A percentile compares a stretch with the other conserved stretches of the same genome.
Conservation (phyloP, 441 rosid species). For the Croton setiger region DNA sequence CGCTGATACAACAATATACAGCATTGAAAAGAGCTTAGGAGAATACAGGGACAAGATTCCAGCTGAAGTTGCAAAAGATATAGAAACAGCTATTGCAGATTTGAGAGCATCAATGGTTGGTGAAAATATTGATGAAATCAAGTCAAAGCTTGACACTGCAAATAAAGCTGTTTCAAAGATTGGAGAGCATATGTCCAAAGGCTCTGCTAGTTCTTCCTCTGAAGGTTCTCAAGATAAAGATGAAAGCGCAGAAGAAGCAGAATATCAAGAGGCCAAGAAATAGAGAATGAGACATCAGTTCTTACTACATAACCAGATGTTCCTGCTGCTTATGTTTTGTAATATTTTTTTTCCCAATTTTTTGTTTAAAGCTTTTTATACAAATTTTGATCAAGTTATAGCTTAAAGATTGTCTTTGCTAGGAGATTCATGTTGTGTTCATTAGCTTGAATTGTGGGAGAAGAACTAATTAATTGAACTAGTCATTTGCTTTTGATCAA, state of each 20-base stretch:
- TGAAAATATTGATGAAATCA: conserved; percentile 65
- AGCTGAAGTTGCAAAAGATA: conserved; percentile 61
- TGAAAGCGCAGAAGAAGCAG: conserved; percentile 82
- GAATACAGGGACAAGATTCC: conserved; percentile 91
- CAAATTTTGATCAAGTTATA: not conserved
- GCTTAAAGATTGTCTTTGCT: not conserved
- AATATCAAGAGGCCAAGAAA: conserved; percentile 88
- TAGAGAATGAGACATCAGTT: conserved; percentile 21
- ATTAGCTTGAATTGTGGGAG: not conserved
- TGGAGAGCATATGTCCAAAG: conserved; percentile 79
- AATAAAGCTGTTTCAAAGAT: conserved; percentile 91
- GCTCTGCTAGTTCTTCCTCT: conserved; percentile 41
- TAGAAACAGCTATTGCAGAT: conserved; percentile 66
- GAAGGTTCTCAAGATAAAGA: conserved; percentile 68
- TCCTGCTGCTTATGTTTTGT: not conserved
- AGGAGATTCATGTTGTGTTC: not conserved
- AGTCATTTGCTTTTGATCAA: not conserved
- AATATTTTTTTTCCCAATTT: not conserved
- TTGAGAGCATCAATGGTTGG: conserved; percentile 64
- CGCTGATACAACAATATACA: conserved; percentile 83
- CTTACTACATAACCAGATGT: not conserved
- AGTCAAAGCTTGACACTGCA: conserved; percentile 71
- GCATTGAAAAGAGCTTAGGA: conserved; percentile 78
- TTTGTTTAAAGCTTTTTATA: not conserved
- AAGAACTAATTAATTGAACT: not conserved